A percentile compares a stretch with the other conserved stretches of the same genome.
These are phyloP conservation scores for Alternaria gansuensis DNA, from an alignment of 2,329 filamentous ascomycete species.

Conservation along the genomic window DNA sequence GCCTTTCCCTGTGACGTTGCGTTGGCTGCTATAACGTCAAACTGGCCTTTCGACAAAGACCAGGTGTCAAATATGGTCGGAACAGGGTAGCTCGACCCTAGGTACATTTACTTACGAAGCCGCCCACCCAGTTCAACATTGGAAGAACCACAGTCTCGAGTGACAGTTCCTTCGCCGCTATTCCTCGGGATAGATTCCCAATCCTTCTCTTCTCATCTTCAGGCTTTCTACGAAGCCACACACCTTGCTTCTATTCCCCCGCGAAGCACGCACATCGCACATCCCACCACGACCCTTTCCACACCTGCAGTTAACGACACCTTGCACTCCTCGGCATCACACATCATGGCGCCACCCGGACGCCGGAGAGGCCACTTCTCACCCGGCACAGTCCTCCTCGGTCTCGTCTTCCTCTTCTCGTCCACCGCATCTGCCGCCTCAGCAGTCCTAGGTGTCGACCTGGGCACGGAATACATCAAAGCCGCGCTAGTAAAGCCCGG, in stretches of 20 bases:
- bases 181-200: slow-evolving; percentile 41
- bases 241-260: slow-evolving; percentile 24
- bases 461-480: slow-evolving; percentile 97
- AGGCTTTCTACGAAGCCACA: slow-evolving; percentile 11
- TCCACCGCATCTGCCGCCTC: slow-evolving; percentile 69
- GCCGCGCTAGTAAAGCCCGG: slow-evolving; percentile 95
- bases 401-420: slow-evolving; percentile 63
- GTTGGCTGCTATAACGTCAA: slow-evolving; percentile 37
- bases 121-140: slow-evolving; percentile 27
- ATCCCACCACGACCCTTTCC: slow-evolving; percentile 34
- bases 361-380: slow-evolving; percentile 53
- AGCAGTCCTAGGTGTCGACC: slow-evolving; percentile 88
- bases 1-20: slow-evolving; percentile 23
- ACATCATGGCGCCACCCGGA: slow-evolving; percentile 59
- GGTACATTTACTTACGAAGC: slow-evolving; percentile 30
- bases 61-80: slow-evolving; percentile 39
- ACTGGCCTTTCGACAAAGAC: slow-evolving; percentile 46
- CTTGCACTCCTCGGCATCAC: slow-evolving; percentile 28
- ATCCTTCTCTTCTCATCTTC: slow-evolving; percentile 31
- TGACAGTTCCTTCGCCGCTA: slow-evolving; percentile 19
- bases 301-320: slow-evolving; percentile 15
- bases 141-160: slow-evolving; percentile 30
- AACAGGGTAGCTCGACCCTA: slow-evolving; percentile 36
- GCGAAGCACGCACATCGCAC: slow-evolving; percentile 33
- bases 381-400: slow-evolving; percentile 60